Evolutionary conservation across 306 rosid genomes (phyloP), one percentile per base, ranked within the genome.

Genomic region (Citrullus mucosospermus): DNA sequence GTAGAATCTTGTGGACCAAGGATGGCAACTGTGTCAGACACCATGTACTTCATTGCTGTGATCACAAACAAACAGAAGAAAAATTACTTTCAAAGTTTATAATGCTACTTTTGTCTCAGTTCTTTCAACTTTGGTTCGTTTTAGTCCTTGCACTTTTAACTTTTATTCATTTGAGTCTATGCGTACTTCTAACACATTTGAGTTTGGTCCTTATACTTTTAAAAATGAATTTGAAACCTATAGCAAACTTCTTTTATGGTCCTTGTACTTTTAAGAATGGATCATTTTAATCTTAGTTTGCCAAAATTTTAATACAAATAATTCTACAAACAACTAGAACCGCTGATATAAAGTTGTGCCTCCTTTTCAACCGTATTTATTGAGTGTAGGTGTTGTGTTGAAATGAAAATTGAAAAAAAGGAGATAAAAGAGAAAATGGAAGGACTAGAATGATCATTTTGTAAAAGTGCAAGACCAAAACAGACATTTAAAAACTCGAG

Each of bases 1-100:
- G 79, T 85, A 75, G 91, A 65, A 69, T 48, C 80, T 80, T 85
- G 89, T 22, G 91, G 91, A 70, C 89, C 91, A 34, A 88, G 82
- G 76, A 88, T 84, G 25, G 91, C 89, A 5, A 88, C 79, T 0
- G 87, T 80, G 32, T 84, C 82, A 51, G 85, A 78, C 59, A 69
- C 89, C 91, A 88, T 85, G 73, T 69, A 84, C 62, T 58, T 80
- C 9, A 88, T 61, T 41, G 89, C 89, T 88, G 88, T 61, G 59
- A 67, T 66, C 54, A 80, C 57, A 53, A 53, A 80, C 57, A 53
- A 53, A 58, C 41, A 76, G 34, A 77, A 7, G 67, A 14, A 43
- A 15, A 56, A 8, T 63, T 55, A 41, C 69, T 55, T 38, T 6
- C 12, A 15, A 61, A 8, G 20, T 3, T 15, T 34, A 61, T 30